Percentiles rank a stretch among this genome's conserved stretches.
These are phyloP conservation scores for Corchorus capsularis DNA, from an alignment of 345 rosid species.

Conservation along the genomic window DNA sequence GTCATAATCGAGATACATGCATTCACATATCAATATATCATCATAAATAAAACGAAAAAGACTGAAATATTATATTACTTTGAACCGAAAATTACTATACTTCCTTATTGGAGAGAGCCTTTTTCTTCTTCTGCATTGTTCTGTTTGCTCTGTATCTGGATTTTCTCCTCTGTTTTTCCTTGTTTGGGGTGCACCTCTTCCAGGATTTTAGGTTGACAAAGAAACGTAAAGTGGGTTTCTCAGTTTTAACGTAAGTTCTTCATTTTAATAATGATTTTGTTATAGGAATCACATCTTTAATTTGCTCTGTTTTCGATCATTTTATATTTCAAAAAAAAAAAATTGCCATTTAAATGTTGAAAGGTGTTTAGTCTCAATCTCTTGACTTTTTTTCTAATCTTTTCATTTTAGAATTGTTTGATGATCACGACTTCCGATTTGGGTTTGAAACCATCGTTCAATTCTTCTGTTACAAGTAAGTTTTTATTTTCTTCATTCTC, in stretches of 20 bases:
- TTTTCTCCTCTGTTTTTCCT: background rate
- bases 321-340: background rate
- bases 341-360: background rate
- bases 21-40: background rate
- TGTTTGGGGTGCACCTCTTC: background rate
- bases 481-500: background rate
- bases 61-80: background rate
- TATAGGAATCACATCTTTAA: background rate
- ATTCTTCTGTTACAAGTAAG: background rate
- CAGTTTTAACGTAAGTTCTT: background rate
- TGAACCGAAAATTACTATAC: background rate
- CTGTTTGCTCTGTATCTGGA: background rate
- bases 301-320: background rate
- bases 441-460: background rate
- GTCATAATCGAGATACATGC: background rate
- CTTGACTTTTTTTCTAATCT: background rate
- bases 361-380: background rate
- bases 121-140: background rate
- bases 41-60: background rate
- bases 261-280: background rate
- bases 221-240: background rate
- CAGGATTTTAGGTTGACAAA: background rate
- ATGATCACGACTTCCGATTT: background rate
- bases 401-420: background rate
- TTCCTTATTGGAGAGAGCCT: background rate